phyloP scores from a whole-genome alignment of 2,329 filamentous ascomycete genomes.

The Cladosporium halotolerans region DNA sequence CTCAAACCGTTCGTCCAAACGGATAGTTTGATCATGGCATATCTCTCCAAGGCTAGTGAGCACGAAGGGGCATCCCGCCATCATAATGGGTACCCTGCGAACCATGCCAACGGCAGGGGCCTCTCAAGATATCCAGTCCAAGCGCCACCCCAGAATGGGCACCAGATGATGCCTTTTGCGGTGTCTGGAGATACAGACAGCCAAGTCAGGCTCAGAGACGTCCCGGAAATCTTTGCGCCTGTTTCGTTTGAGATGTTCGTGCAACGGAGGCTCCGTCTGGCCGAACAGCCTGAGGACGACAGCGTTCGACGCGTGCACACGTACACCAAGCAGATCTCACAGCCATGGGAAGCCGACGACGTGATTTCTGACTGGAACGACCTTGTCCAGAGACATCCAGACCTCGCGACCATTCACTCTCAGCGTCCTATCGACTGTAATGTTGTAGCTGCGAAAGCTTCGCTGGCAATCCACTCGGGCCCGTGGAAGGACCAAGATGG shows the following conservation, averaged over 20 bases:
- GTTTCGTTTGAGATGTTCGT: conserved; percentile 38
- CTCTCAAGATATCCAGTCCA: conserved; percentile 20
- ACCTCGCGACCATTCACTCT: conserved; percentile 22
- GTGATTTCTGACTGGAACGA: conserved; percentile 28
- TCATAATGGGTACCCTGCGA: conserved; percentile 6
- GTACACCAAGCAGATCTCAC: conserved; percentile 32
- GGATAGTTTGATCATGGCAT: conserved; percentile 44
- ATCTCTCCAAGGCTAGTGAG: conserved; percentile 34
- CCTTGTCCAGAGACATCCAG: conserved; percentile 29
- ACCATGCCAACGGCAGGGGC: conserved; percentile 15
- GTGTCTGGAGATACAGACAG: not conserved
- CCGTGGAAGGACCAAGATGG: conserved; percentile 29
- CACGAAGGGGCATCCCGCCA: conserved; percentile 14
- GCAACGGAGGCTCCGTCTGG: conserved; percentile 23
- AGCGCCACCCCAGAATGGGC: conserved; percentile 9
- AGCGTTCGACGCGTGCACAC: conserved; percentile 29
- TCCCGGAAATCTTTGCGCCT: conserved; percentile 23
- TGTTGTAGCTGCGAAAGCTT: conserved; percentile 37
- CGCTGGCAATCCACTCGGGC: conserved; percentile 36
- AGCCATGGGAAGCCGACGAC: conserved; percentile 27
- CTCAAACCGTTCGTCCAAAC: conserved; percentile 51
- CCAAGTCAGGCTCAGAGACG: not conserved
- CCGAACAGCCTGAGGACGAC: conserved; percentile 12
- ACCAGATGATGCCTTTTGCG: conserved; percentile 3
- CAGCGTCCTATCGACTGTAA: conserved; percentile 27